Base-by-base conservation (phyloP, 169 alveolate species). In the Plasmodium ovale region DNA sequence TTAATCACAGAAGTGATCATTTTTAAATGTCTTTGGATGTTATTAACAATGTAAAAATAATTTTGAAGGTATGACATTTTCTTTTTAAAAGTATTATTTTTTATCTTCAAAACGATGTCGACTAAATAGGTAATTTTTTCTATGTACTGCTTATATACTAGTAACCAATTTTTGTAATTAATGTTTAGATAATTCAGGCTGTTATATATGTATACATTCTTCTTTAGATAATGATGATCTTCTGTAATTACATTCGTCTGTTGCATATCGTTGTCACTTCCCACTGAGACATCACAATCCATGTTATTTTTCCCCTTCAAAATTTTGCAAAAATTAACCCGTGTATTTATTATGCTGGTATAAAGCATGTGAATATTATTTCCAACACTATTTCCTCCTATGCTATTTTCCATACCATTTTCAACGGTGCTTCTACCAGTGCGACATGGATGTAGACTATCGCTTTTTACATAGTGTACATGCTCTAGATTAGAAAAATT, bases 141-240 rank as follows among this genome's bases (percentile, higher is more conserved):
- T 6, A 85, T 85, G 23, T 85, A 85, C 3, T 49, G 39, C 33
- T 68, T 85, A 49, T 85, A 85, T 16, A 85, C 91, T 4, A 85
- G 25, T 7, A 85, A 31, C 91, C 91, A 85, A 35, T 85, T 85
- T 71, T 85, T 85, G 37, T 85, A 85, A 49, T 85, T 85, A 21
- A 85, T 85, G 49, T 85, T 85, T 47, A 85, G 21, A 49, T 85
- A 85, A 39, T 85, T 85, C 21, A 85, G n/a, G 14, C 70, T 85
- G 53, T 85, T 85, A 33, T 54, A 85, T 19, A 85, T 85, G 54
- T 85, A 85, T 2, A 85, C 74, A 35, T 71, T 85, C 23, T 70
- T 85, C 39, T 85, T 56, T 31, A 85, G 27, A 16, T 69, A 23
- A 0, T 33, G 53, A 31, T 56, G 19, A 27, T 85, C 69, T 16